Percentiles rank a stretch among this genome's conserved stretches.
Evolutionary conservation across 1,284 basidiomycete genomes (phyloP).

Genomic region (Mycosarcoma maydis): DNA sequence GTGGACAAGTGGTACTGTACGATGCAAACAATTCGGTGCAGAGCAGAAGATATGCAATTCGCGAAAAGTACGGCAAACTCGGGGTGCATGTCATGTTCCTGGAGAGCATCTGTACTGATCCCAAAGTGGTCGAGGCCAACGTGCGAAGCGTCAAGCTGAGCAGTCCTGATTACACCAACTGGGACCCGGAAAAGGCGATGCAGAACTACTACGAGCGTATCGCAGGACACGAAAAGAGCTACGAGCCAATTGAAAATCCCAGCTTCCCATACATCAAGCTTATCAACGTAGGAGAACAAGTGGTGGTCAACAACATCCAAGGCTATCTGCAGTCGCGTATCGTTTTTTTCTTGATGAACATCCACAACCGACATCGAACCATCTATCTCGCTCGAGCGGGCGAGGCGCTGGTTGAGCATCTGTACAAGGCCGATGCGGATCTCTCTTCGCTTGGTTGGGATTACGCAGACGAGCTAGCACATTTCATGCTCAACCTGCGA

Average conservation of each 20-base stretch:
- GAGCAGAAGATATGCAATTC: slow-evolving; percentile 76
- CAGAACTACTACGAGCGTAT: slow-evolving; percentile 92
- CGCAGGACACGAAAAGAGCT: slow-evolving; percentile 82
- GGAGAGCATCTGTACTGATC: slow-evolving; percentile 73
- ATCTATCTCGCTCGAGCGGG: slow-evolving; percentile 71
- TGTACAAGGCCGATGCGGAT: slow-evolving; percentile 97
- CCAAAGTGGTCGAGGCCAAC: slow-evolving; percentile 86
- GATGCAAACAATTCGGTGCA: slow-evolving; percentile 95
- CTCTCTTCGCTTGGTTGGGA: slow-evolving; percentile 94
- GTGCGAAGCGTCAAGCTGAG: slow-evolving; percentile 97
- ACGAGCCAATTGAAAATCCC: slow-evolving; percentile 81
- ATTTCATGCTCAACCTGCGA: slow-evolving; percentile 61
- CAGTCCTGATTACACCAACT: slow-evolving; percentile 85
- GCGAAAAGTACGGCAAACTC: slow-evolving; percentile 80
- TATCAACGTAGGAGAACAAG: slow-evolving; percentile 79
- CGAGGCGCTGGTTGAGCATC: slow-evolving; percentile 85
- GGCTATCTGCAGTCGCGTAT: slow-evolving; percentile 87
- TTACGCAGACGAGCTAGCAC: slow-evolving; percentile 77
- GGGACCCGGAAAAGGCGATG: slow-evolving; percentile 90
- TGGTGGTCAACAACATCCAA: slow-evolving; percentile 77
- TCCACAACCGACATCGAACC: slow-evolving; percentile 87
- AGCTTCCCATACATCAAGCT: slow-evolving; percentile 91
- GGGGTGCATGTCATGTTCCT: slow-evolving; percentile 91
- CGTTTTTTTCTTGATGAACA: slow-evolving; percentile 98
- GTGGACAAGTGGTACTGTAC: slow-evolving; percentile 95